Percentiles rank a stretch among this genome's conserved stretches.
Conservation (phyloP, 2,329 filamentous ascomycete species). For the Cryphonectria nitschkei region DNA sequence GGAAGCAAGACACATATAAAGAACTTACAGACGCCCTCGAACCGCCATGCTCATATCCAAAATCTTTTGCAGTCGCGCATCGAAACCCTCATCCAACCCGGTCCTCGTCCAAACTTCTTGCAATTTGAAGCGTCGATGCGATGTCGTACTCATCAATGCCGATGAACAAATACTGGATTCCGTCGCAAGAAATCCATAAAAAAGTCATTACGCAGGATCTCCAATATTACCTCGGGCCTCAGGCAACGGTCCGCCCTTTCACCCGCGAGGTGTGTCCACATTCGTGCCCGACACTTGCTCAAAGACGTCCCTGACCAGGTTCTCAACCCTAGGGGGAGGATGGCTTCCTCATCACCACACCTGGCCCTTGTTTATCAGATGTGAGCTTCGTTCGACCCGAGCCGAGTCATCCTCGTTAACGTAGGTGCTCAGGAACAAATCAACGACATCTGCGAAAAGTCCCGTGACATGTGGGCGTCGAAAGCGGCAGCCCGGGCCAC, state of each 20-base stretch:
- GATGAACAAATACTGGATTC: slow-evolving; percentile 66
- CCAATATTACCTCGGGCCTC: slow-evolving; percentile 61
- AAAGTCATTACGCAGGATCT: slow-evolving; percentile 63
- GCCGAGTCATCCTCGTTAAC: slow-evolving; percentile 32
- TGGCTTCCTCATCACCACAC: slow-evolving; percentile 62
- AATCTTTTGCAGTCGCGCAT: neutral
- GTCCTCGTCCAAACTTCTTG: neutral
- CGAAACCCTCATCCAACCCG: neutral
- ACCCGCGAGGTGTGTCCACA: slow-evolving; percentile 55
- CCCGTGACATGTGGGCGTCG: slow-evolving; percentile 60
- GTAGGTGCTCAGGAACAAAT: slow-evolving; percentile 58
- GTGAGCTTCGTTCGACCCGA: slow-evolving; percentile 44
- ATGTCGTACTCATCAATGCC: slow-evolving; percentile 37
- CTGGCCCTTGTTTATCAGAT: slow-evolving; percentile 61
- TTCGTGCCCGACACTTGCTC: slow-evolving; percentile 31
- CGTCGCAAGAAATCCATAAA: slow-evolving; percentile 62
- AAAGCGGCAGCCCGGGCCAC: slow-evolving; percentile 55
- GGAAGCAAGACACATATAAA: neutral
- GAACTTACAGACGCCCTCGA: neutral
- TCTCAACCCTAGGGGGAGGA: slow-evolving; percentile 55
- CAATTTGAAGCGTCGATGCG: neutral
- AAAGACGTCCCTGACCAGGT: slow-evolving; percentile 18
- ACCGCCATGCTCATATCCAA: neutral
- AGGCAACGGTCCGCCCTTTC: slow-evolving; percentile 60
- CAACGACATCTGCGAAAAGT: slow-evolving; percentile 64